Percentiles rank a stretch among this genome's conserved stretches.
Evolutionary conservation across 1,284 basidiomycete genomes (phyloP).

Genomic region (Leucoagaricus sp.): DNA sequence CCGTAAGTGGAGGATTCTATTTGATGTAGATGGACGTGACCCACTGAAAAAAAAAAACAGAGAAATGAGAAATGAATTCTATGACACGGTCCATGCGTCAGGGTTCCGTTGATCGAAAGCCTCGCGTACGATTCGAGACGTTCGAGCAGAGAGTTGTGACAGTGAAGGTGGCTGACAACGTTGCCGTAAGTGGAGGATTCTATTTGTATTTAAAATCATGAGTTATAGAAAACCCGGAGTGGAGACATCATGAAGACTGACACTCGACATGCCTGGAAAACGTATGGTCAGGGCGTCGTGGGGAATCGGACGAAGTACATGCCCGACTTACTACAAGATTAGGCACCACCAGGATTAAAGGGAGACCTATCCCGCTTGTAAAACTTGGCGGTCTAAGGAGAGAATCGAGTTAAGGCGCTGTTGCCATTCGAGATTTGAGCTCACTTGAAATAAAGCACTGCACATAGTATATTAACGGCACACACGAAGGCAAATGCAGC

Average conservation of each 20-base stretch:
- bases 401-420: background rate
- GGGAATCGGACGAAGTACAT: no score
- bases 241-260: constrained; percentile 14
- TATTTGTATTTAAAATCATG: background rate
- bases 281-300: background rate
- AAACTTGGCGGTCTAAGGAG: constrained; percentile 21
- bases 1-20: constrained; percentile 13
- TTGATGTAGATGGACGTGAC: no score
- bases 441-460: constrained; percentile 6
- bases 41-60: no score
- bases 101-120: background rate
- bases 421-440: background rate
- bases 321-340: constrained; percentile 23
- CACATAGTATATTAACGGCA: constrained; percentile 4
- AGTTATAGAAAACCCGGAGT: background rate
- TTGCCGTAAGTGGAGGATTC: constrained; percentile 11
- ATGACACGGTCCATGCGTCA: constrained; percentile 5
- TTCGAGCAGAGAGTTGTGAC: constrained; percentile 1
- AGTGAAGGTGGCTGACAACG: constrained; percentile 1
- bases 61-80: no score
- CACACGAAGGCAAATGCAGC: constrained; percentile 7
- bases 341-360: constrained; percentile 23
- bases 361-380: constrained; percentile 23
- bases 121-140: constrained; percentile 7
- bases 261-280: constrained; percentile 24